These are phyloP conservation scores for Penicillium goetzii DNA, from an alignment of 495 filamentous ascomycete genomes.

Conservation along the genomic window DNA sequence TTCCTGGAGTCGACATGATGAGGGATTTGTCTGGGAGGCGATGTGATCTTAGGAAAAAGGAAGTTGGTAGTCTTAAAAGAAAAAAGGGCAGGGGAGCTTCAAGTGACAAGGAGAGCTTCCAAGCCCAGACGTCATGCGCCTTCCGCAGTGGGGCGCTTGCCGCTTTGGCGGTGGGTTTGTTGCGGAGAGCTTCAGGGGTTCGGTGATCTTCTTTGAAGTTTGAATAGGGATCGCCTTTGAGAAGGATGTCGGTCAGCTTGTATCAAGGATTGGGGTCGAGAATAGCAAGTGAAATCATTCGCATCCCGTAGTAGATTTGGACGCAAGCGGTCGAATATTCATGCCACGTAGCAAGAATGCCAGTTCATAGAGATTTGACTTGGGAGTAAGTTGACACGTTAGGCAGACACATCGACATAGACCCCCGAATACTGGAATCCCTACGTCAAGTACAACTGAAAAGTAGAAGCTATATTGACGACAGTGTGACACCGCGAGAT, in stretches of 20 bases:
- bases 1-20: constrained; percentile 52
- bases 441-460: too few relatives aligned
- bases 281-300: neutral
- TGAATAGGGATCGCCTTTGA: neutral
- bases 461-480: too few relatives aligned
- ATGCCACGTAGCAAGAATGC: constrained; percentile 13
- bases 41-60: neutral
- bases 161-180: constrained; percentile 9
- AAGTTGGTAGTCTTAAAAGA: neutral
- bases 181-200: constrained; percentile 11
- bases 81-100: constrained; percentile 18
- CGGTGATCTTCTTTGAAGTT: neutral
- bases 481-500: neutral
- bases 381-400: neutral
- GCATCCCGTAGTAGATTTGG: neutral
- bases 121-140: constrained; percentile 31
- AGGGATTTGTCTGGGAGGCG: neutral
- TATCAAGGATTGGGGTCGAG: neutral
- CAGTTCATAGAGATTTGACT: neutral
- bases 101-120: constrained; percentile 24
- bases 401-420: neutral
- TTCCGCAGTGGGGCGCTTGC: constrained; percentile 28
- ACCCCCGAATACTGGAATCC: too few relatives aligned
- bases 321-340: neutral
- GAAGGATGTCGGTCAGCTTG: neutral